Conservation (phyloP, 2,329 filamentous ascomycete genomes). For the Knoxdaviesia capensis region DNA sequence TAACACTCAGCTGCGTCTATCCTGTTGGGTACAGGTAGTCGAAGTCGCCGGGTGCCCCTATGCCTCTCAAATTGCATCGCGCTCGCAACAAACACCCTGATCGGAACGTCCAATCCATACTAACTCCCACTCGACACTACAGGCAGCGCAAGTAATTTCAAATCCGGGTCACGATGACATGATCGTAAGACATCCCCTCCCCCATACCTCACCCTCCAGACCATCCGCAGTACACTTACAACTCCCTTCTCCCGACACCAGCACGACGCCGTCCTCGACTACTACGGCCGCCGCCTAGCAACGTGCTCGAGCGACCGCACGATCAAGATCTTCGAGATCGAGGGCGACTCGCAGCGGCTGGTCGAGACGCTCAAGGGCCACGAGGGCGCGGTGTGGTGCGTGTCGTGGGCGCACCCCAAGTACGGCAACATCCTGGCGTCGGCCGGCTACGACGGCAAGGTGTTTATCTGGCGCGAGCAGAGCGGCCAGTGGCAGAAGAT, state of each 20-base stretch:
- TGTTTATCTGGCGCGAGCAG: slow-evolving; percentile 95
- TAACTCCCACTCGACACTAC: too few species aligned
- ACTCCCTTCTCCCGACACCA: slow-evolving; percentile 15
- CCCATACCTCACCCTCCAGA: slow-evolving; percentile 2
- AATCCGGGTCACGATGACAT: slow-evolving; percentile 74
- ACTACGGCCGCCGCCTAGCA: slow-evolving; percentile 88
- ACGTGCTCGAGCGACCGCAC: slow-evolving; percentile 97
- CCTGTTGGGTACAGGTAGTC: too few species aligned
- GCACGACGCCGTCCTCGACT: slow-evolving; percentile 98
- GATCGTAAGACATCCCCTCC: slow-evolving; percentile 54
- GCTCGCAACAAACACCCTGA: too few species aligned
- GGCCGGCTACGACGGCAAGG: slow-evolving; percentile 90
- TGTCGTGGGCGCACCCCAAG: slow-evolving; percentile 95
- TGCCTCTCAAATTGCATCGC: too few species aligned
- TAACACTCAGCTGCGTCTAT: too few species aligned
- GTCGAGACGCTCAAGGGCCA: slow-evolving; percentile 91
- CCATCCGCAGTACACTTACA: not conserved
- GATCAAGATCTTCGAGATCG: slow-evolving; percentile 98
- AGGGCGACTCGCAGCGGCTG: slow-evolving; percentile 75
- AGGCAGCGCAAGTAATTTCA: slow-evolving; percentile 23
- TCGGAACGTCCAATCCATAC: too few species aligned
- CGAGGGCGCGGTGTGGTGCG: slow-evolving; percentile 93
- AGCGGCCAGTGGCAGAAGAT: slow-evolving; percentile 59
- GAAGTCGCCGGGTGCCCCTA: too few species aligned
- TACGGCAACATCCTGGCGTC: slow-evolving; percentile 96